Base-by-base conservation (phyloP, 371 early-diverging fungal species). In the Thermomucor indicae-seudaticae region DNA sequence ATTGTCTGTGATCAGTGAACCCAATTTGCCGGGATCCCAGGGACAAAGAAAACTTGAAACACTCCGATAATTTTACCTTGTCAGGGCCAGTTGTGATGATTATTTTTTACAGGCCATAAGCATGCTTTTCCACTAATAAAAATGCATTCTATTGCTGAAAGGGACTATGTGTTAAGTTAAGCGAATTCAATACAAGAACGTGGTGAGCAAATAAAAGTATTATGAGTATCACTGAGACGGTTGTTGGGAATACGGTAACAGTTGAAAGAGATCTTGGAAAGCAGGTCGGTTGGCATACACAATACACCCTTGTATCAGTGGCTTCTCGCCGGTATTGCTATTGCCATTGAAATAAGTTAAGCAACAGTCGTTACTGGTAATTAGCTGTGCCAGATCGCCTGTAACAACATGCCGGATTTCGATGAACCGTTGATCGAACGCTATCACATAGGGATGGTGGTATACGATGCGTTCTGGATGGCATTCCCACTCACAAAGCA, bases 341-440 rank as follows among this genome's bases (percentile, higher is more conserved):
- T 53, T 53, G 14, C 46, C 46, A 28, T 46, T 39, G 24, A 40
- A 53, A 45, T 53, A 45, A 1, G 57, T 57, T 10, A 56, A 27
- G 2, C 58, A 58, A 25, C 55, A 43, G 28, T 57, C 46, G 7
- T 63, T 58, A 6, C 63, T 58, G 23, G 55, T 28, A 14, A 63
- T 40, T 22, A 58, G 48, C 40, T 63, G 58, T 31, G 58, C 51
- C 23, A 57, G 55, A 20, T 49, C 55, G 27, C 63, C 63, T 51
- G 57, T 43, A 6, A n/a, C 85, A 4, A 90, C 83, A 55, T 91
- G 76, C 24, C 90, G 83, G 37, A 94, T 71, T 60, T 92, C 92
- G 52, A 92, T 85, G 55, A 94, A 91, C 17, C 75, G 68, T 16
- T 81, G 74, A 38, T 89, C 90, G 56, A 89, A 89, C 0, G 92